Evolutionary conservation across 495 filamentous ascomycete species (phyloP).

Genomic region (Lasiosphaeris hirsuta): DNA sequence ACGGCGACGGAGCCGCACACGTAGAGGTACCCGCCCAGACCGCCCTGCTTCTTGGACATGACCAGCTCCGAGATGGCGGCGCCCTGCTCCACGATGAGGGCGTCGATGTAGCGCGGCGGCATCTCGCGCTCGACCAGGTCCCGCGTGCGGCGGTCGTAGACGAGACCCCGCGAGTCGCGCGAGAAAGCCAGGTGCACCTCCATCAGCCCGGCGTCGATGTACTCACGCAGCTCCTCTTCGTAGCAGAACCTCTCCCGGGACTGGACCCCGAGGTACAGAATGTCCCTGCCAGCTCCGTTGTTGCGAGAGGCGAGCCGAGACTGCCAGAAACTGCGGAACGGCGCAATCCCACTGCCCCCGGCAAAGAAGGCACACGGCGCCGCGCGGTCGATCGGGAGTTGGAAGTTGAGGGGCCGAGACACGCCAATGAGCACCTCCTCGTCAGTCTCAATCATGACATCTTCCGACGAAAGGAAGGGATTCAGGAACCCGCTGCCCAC

Average conservation of each 20-base stretch:
- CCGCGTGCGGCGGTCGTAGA: slow-evolving; percentile 37
- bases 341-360: slow-evolving; percentile 50
- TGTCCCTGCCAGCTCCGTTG: slow-evolving; percentile 39
- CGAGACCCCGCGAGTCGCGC: slow-evolving; percentile 42
- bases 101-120: slow-evolving; percentile 50
- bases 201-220: slow-evolving; percentile 45
- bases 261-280: slow-evolving; percentile 51
- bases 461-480: slow-evolving; percentile 33
- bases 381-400: slow-evolving; percentile 43
- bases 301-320: slow-evolving; percentile 34
- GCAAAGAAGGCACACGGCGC: slow-evolving; percentile 50
- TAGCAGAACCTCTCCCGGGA: slow-evolving; percentile 50
- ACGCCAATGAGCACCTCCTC: slow-evolving; percentile 46
- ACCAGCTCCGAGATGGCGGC: slow-evolving; percentile 47
- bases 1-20: slow-evolving; percentile 52
- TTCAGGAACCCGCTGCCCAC: slow-evolving; percentile 51
- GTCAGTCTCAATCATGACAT: slow-evolving; percentile 31
- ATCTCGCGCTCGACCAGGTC: slow-evolving; percentile 46
- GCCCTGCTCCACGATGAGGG: slow-evolving; percentile 46
- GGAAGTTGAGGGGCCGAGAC: slow-evolving; percentile 48
- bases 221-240: slow-evolving; percentile 46
- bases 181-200: slow-evolving; percentile 52
- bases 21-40: slow-evolving; percentile 49
- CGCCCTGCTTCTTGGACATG: slow-evolving; percentile 52
- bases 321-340: slow-evolving; percentile 52